These are phyloP conservation scores for Fusarium miscanthi DNA, from an alignment of 2,329 filamentous ascomycete species.

Conservation along the genomic window DNA sequence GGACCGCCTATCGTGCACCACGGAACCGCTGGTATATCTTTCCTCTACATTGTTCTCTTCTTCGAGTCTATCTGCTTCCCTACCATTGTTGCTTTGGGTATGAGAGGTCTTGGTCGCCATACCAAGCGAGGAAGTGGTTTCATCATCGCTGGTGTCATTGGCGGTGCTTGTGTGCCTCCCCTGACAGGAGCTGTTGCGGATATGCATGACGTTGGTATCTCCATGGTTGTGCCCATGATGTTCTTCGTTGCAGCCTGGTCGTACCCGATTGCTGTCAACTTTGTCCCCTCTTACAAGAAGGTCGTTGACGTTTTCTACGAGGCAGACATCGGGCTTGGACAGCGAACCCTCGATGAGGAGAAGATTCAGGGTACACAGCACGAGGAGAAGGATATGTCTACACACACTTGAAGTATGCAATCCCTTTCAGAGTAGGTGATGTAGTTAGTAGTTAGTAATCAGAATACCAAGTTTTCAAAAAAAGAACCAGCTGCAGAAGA, in stretches of 20 bases:
- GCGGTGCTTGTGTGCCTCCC: slow-evolving; percentile 79
- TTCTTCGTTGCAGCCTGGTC: slow-evolving; percentile 68
- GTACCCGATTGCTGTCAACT: slow-evolving; percentile 73
- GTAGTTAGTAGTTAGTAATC: background rate
- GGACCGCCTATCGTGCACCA: slow-evolving; percentile 59
- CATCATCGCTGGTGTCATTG: slow-evolving; percentile 74
- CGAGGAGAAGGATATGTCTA: slow-evolving; percentile 28
- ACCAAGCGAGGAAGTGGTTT: slow-evolving; percentile 81
- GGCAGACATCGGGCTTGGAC: slow-evolving; percentile 56
- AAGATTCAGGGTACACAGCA: slow-evolving; percentile 28
- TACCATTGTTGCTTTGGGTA: slow-evolving; percentile 81
- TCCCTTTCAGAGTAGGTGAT: too few relatives aligned
- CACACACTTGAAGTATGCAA: background rate
- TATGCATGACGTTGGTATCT: slow-evolving; percentile 65
- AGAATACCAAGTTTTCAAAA: background rate
- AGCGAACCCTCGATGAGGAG: slow-evolving; percentile 46
- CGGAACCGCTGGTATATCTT: slow-evolving; percentile 62
- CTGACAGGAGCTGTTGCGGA: slow-evolving; percentile 77
- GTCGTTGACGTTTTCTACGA: slow-evolving; percentile 69
- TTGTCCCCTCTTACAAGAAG: slow-evolving; percentile 70
- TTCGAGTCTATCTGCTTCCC: slow-evolving; percentile 86
- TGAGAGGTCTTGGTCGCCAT: slow-evolving; percentile 79
- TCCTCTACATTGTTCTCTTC: slow-evolving; percentile 78
- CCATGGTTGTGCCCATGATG: slow-evolving; percentile 73
- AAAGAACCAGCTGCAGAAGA: background rate